Evolutionary conservation across 179 eudicot genomes (phyloP), one percentile per base, ranked within the genome.

Genomic region (Spergularia azorica): DNA sequence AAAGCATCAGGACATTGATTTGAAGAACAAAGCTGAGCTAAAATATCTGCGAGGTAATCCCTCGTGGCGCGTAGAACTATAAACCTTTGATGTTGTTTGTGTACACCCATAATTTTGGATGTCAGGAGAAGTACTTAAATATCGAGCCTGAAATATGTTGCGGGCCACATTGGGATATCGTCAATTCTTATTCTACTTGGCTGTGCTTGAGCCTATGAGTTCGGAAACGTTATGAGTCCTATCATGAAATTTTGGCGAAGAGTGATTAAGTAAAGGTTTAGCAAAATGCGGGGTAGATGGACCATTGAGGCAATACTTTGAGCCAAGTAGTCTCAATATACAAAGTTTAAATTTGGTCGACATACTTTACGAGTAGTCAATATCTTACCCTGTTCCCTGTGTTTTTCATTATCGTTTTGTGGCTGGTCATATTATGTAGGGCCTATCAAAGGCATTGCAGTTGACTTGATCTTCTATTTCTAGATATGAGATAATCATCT

Each of bases 1-100:
- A 74, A 79, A 81, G 77, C 89, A 83, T 81, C 88, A 80, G 75
- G 91, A 89, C 58, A 80, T 72, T 77, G 93, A 88, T 76, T 82
- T 90, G 21, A 91, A 84, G 85, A 88, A 89, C 83, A 91, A 88
- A 84, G 89, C 94, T 64, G 89, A 85, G 66, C 81, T 93, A 48
- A 83, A 77, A 76, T 82, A 81, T 74, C 81, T 95, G 75, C 88
- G 77, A 90, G 97, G 99, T 93, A 84, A 79, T 52, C 76, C 66
- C 59, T 8, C 58, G 55, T 26, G 32, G 39, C 48, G 21, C 56
- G 0, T 67, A 8, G 15, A 57, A 32, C 10, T 58, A n/a, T 54
- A 9, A 4, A 60, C 50, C 5, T 55, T 2, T 68, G 54, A 43
- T 64, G 64, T 32, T 41, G 9, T 26, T 26, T 26, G 32, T 26